These are phyloP conservation scores for Scutellaria baicalensis DNA, from an alignment of 257 asterid species.

Conservation along the genomic window DNA sequence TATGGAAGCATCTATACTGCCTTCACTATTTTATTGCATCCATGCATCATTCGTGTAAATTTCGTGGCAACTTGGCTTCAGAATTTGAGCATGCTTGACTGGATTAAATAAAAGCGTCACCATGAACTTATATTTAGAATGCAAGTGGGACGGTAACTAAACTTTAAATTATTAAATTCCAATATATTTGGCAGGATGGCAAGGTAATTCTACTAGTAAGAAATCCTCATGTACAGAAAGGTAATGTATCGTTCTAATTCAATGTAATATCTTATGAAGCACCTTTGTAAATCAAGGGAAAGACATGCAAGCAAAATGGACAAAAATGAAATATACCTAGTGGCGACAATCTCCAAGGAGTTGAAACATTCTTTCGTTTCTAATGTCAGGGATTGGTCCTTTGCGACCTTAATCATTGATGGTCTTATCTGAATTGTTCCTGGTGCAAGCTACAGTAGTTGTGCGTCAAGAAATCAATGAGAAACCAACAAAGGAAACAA, in stretches of 20 bases:
- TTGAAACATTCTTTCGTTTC: slow-evolving; percentile 26
- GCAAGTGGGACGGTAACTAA: no score
- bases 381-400: slow-evolving; percentile 22
- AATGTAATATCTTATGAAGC: background rate
- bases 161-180: no score
- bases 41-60: background rate
- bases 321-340: slow-evolving; percentile 41
- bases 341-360: slow-evolving; percentile 60
- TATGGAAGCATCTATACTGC: background rate
- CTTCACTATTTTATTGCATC: background rate
- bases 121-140: background rate
- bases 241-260: background rate
- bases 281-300: slow-evolving; percentile 3
- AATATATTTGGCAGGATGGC: background rate
- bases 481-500: background rate
- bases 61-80: background rate
- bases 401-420: slow-evolving; percentile 79
- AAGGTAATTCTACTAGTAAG: background rate
- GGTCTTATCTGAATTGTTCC: slow-evolving; percentile 71
- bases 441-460: slow-evolving; percentile 40
- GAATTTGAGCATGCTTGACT: background rate
- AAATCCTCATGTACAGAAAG: background rate
- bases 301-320: background rate
- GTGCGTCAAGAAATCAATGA: background rate
- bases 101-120: background rate